Evolutionary conservation across 2,329 filamentous ascomycete species (phyloP).

Genomic region (Gnomoniopsis smithogilvyi): DNA sequence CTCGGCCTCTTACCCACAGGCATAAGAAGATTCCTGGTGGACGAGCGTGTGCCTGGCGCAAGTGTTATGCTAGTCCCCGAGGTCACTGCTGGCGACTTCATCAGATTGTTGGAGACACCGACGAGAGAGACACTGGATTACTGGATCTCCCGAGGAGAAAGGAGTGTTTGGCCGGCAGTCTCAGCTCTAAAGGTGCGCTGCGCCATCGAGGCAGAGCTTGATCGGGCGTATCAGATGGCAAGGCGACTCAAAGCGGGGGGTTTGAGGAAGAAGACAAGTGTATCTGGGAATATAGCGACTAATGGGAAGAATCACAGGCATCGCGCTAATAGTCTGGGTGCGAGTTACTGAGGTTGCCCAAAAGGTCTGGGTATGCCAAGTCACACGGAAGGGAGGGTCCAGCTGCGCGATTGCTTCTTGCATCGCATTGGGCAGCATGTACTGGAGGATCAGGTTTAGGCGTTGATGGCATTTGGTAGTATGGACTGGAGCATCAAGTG

Average conservation of each 20-base stretch:
- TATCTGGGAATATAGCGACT: constrained; percentile 22
- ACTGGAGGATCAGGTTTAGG: too few relatives aligned
- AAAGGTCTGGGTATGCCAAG: not conserved
- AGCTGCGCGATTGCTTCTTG: too few relatives aligned
- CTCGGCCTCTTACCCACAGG: constrained; percentile 67
- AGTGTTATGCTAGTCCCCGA: constrained; percentile 81
- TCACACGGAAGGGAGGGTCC: too few relatives aligned
- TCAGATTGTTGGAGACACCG: constrained; percentile 77
- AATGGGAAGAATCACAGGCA: constrained; percentile 19
- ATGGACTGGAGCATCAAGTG: too few relatives aligned
- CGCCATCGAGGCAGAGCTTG: constrained; percentile 82
- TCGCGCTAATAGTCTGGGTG: constrained; percentile 21
- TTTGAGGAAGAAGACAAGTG: constrained; percentile 42
- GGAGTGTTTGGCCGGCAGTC: constrained; percentile 87
- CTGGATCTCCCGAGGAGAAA: constrained; percentile 82
- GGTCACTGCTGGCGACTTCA: constrained; percentile 69
- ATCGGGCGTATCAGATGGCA: constrained; percentile 79
- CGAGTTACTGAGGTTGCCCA: constrained; percentile 8
- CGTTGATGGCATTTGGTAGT: too few relatives aligned
- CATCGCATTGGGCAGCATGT: too few relatives aligned
- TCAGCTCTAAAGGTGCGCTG: constrained; percentile 78
- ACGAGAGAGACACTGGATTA: constrained; percentile 72
- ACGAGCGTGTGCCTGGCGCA: constrained; percentile 76
- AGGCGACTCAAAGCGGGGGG: constrained; percentile 57
- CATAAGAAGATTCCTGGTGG: constrained; percentile 74